phyloP scores from a whole-genome alignment of 2,329 filamentous ascomycete species.

The Emmonsiellopsis sp. region DNA sequence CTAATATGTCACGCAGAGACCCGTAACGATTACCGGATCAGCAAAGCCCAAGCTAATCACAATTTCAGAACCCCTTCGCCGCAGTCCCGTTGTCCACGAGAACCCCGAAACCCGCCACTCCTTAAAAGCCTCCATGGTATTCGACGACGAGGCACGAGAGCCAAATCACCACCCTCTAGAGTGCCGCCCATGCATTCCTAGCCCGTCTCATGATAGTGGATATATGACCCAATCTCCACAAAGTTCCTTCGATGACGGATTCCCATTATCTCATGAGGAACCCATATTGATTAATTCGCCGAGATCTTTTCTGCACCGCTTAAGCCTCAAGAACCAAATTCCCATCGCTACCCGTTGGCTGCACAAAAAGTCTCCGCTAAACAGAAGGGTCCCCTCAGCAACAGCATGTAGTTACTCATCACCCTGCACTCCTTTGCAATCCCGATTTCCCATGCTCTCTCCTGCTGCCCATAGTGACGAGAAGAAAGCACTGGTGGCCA shows the following conservation, averaged over 20 bases:
- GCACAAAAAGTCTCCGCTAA: slow-evolving; percentile 9
- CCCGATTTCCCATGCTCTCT: not conserved
- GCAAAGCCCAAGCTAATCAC: not conserved
- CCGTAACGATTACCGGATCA: not conserved
- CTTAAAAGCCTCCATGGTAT: not conserved
- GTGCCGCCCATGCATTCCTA: not conserved
- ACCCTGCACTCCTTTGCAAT: not conserved
- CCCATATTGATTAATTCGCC: not conserved
- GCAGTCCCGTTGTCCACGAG: not conserved
- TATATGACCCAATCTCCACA: not conserved
- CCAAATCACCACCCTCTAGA: not conserved
- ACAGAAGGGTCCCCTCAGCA: slow-evolving; percentile 11
- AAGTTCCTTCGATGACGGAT: not conserved
- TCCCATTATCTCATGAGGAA: not conserved
- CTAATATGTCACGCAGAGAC: not conserved
- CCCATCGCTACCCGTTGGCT: not conserved
- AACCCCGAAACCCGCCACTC: not conserved
- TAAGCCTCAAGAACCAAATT: not conserved
- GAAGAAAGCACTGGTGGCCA: slow-evolving; percentile 21
- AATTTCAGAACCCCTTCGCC: not conserved
- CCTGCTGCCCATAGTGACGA: slow-evolving; percentile 13
- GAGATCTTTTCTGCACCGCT: not conserved
- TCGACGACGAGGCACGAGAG: not conserved
- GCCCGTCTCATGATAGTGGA: not conserved
- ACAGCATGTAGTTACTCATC: not conserved